Percentiles rank a stretch among this genome's conserved stretches.
These are phyloP conservation scores for Diplodia corticola DNA, from an alignment of 2,329 filamentous ascomycete genomes.

Conservation along the genomic window DNA sequence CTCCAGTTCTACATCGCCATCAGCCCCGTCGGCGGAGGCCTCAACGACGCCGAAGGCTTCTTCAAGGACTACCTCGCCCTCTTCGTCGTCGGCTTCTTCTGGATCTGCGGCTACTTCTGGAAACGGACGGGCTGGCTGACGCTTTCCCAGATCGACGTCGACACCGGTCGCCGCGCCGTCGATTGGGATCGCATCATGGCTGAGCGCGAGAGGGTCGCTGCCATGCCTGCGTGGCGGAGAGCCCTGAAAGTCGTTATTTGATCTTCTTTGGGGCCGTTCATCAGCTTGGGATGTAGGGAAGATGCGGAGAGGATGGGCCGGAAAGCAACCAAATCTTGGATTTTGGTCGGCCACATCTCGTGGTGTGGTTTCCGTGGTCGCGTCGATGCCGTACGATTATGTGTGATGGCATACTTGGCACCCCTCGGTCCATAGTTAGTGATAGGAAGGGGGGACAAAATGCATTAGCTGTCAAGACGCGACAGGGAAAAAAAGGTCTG, in stretches of 20 bases:
- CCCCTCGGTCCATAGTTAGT: no score
- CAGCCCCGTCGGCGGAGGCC: slow-evolving; percentile 33
- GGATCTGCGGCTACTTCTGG: slow-evolving; percentile 58
- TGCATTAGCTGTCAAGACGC: no score
- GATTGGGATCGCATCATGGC: slow-evolving; percentile 66
- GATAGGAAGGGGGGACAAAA: no score
- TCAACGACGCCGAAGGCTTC: slow-evolving; percentile 44
- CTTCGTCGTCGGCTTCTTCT: slow-evolving; percentile 51
- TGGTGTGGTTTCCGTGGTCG: no score
- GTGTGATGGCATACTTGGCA: no score
- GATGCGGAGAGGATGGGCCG: no score
- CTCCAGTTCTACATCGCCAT: slow-evolving; percentile 28
- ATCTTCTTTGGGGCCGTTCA: neutral
- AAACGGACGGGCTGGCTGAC: slow-evolving; percentile 63
- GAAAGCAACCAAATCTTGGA: no score
- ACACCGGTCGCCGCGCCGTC: slow-evolving; percentile 63
- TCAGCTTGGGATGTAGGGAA: neutral
- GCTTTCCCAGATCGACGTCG: slow-evolving; percentile 64
- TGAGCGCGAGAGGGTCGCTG: slow-evolving; percentile 52
- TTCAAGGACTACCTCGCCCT: slow-evolving; percentile 51
- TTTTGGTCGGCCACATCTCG: neutral
- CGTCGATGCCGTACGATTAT: no score
- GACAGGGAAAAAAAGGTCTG: no score
- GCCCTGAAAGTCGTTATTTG: slow-evolving; percentile 31
- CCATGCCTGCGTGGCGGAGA: slow-evolving; percentile 54